Evolutionary conservation across 176 grass and related monocot genomes (phyloP).

Genomic region (Cenchrus fungigraminus): DNA sequence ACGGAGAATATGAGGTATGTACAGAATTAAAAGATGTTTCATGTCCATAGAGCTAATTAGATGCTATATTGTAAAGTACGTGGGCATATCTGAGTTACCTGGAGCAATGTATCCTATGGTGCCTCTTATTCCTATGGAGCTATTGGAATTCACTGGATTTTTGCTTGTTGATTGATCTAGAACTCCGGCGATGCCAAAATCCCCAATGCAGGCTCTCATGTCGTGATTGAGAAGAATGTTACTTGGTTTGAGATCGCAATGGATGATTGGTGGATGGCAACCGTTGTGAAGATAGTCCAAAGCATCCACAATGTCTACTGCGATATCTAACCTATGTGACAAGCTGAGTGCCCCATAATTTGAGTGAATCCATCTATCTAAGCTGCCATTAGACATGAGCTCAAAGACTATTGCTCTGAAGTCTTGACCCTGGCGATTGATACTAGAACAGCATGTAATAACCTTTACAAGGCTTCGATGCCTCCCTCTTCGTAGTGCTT

Average conservation of each 20-base stretch:
- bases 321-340: conserved; percentile 26
- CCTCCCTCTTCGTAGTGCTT: conserved; percentile 32
- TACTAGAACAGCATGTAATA: conserved; percentile 42
- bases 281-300: conserved; percentile 38
- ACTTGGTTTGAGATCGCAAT: conserved; percentile 69
- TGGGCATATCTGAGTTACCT: conserved; percentile 25
- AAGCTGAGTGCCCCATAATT: neutral
- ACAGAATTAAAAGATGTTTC: neutral
- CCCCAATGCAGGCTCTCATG: conserved; percentile 48
- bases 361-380: conserved; percentile 46
- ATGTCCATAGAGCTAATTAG: neutral
- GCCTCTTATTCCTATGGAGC: conserved; percentile 48
- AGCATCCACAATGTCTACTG: conserved; percentile 34
- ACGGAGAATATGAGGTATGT: neutral
- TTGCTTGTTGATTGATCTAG: conserved; percentile 17
- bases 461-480: conserved; percentile 50
- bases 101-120: conserved; percentile 59
- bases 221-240: conserved; percentile 63
- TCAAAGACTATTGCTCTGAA: conserved; percentile 46
- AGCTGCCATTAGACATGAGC: conserved; percentile 37
- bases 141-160: neutral
- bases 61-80: neutral
- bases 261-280: conserved; percentile 37
- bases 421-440: conserved; percentile 37
- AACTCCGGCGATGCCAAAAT: conserved; percentile 56